Percentiles rank a stretch among this genome's conserved stretches.
Conservation (phyloP, 176 grass and related monocot genomes). For the Saccharum spontaneum region DNA sequence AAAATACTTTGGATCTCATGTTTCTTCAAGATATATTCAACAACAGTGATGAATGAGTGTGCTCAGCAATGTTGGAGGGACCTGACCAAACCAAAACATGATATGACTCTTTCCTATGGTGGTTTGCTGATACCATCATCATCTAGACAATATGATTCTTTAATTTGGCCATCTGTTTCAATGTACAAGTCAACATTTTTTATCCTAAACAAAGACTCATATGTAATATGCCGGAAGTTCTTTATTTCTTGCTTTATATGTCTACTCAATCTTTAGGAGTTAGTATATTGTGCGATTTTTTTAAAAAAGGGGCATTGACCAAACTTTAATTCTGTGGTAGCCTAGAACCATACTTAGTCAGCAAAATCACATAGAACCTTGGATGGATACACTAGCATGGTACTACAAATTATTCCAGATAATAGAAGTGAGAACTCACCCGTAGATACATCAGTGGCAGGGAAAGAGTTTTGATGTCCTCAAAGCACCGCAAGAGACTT, state of each 20-base stretch:
- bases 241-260: not conserved
- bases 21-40: not conserved
- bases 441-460: not conserved
- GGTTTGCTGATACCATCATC: not conserved
- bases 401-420: not conserved
- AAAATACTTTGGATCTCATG: not conserved
- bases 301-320: too few relatives aligned
- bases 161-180: not conserved
- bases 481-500: not conserved
- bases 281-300: too few relatives aligned
- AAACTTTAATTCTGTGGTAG: too few relatives aligned
- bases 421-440: slow-evolving; percentile 11
- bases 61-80: not conserved
- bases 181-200: not conserved
- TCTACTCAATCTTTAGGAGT: not conserved
- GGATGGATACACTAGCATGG: too few relatives aligned
- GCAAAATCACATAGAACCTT: too few relatives aligned
- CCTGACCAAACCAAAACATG: not conserved
- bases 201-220: not conserved
- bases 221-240: not conserved
- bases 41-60: not conserved
- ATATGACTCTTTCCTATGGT: not conserved
- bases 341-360: not conserved
- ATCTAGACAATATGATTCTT: not conserved
- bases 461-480: not conserved